A percentile compares a stretch with the other conserved stretches of the same genome.
Evolutionary conservation across 1,284 basidiomycete species (phyloP).

Genomic region (Paramarasmius palmivorus): DNA sequence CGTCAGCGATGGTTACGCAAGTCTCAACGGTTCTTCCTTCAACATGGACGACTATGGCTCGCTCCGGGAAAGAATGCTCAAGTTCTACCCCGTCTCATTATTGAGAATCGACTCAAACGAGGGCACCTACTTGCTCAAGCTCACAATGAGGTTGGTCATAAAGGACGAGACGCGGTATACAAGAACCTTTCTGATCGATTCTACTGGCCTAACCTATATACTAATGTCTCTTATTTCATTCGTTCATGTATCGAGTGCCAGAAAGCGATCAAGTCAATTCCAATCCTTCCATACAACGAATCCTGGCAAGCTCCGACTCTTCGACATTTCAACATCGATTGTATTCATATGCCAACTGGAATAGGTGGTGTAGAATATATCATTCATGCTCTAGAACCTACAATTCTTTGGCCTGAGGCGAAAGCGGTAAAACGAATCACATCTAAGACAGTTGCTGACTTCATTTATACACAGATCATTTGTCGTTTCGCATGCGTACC

Average conservation of each 20-base stretch:
- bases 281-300: constrained; percentile 18
- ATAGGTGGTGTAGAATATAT: constrained; percentile 24
- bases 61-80: constrained; percentile 4
- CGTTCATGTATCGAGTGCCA: constrained; percentile 34
- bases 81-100: constrained; percentile 15
- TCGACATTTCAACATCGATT: constrained; percentile 24
- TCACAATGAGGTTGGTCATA: constrained; percentile 26
- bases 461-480: constrained; percentile 31
- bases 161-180: constrained; percentile 28
- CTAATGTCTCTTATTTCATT: constrained; percentile 29
- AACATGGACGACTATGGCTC: constrained; percentile 17
- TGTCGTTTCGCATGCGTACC: constrained; percentile 29
- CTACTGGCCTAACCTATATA: constrained; percentile 32
- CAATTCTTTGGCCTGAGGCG: constrained; percentile 27
- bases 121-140: constrained; percentile 19
- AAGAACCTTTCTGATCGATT: constrained; percentile 21
- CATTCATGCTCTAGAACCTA: constrained; percentile 24
- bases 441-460: constrained; percentile 21
- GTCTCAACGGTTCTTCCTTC: constrained; percentile 16
- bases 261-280: constrained; percentile 11
- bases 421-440: constrained; percentile 15
- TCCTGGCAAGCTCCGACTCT: constrained; percentile 19
- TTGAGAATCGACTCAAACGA: constrained; percentile 14
- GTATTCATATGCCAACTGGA: constrained; percentile 27
- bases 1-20: constrained; percentile 12